Percentiles rank a stretch among this genome's conserved stretches.
Evolutionary conservation across 2,329 filamentous ascomycete genomes (phyloP).

Genomic region (Periconia sp.): DNA sequence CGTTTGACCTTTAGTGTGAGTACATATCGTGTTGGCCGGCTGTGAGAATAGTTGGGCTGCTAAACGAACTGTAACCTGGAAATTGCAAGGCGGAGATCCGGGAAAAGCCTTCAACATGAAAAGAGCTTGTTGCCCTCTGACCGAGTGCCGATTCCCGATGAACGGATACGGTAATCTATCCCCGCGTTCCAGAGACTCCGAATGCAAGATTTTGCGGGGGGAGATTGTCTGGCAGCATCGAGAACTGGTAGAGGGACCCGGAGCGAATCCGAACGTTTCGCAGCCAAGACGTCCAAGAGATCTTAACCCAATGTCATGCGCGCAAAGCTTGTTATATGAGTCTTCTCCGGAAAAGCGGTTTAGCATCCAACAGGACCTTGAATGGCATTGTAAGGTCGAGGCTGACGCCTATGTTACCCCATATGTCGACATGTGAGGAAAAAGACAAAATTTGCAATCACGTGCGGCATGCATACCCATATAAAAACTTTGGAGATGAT

Average conservation of each 20-base stretch:
- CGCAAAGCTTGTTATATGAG: neutral
- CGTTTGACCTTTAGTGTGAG: slow-evolving; percentile 21
- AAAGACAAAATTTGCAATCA: too few relatives aligned
- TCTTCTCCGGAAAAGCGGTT: too few relatives aligned
- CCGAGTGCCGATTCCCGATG: slow-evolving; percentile 11
- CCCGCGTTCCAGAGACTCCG: slow-evolving; percentile 11
- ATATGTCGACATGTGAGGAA: too few relatives aligned
- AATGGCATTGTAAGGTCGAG: too few relatives aligned
- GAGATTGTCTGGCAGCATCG: slow-evolving; percentile 17
- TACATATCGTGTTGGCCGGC: neutral
- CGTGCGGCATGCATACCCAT: too few relatives aligned
- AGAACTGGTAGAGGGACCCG: slow-evolving; percentile 18
- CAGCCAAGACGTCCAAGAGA: slow-evolving; percentile 12
- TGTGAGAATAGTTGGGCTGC: neutral
- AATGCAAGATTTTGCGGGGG: slow-evolving; percentile 26
- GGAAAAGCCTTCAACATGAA: neutral
- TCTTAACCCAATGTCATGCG: neutral
- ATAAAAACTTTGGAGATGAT: too few relatives aligned
- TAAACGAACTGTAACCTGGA: neutral
- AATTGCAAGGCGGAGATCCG: neutral
- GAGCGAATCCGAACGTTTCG: neutral
- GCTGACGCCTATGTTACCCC: too few relatives aligned
- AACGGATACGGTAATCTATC: slow-evolving; percentile 9
- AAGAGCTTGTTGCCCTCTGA: slow-evolving; percentile 2
- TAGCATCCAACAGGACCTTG: too few relatives aligned